phyloP scores from a whole-genome alignment of 345 rosid species.

The Eucalyptus albens region DNA sequence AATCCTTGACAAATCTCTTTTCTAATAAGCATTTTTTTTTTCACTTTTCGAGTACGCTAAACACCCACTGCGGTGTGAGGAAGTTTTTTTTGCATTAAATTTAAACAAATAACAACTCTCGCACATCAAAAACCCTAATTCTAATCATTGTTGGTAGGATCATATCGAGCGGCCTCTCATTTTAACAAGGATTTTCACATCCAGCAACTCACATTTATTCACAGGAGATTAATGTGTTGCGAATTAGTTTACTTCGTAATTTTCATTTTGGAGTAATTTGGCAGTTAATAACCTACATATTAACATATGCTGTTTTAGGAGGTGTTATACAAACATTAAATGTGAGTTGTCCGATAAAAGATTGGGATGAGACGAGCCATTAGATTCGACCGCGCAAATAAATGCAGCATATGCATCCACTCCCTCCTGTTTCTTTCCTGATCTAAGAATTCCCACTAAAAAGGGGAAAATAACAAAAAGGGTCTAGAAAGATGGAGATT shows the following conservation, averaged over 20 bases:
- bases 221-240: neutral
- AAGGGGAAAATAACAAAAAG: neutral
- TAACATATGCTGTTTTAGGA: neutral
- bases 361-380: neutral
- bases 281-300: neutral
- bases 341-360: neutral
- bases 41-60: neutral
- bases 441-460: neutral
- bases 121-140: neutral
- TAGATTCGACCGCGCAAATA: neutral
- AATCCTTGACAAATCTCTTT: neutral
- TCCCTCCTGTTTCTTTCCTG: neutral
- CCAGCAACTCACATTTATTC: neutral
- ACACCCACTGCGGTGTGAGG: neutral
- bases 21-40: neutral
- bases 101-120: neutral
- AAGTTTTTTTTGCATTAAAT: neutral
- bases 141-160: neutral
- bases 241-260: neutral
- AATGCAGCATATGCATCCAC: neutral
- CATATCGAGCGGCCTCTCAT: rapidly evolving
- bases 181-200: neutral
- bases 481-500: neutral
- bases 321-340: neutral
- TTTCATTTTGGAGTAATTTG: neutral